phyloP scores from a whole-genome alignment of 352 stramenopile species.

The Globisporangium carolinianum region DNA sequence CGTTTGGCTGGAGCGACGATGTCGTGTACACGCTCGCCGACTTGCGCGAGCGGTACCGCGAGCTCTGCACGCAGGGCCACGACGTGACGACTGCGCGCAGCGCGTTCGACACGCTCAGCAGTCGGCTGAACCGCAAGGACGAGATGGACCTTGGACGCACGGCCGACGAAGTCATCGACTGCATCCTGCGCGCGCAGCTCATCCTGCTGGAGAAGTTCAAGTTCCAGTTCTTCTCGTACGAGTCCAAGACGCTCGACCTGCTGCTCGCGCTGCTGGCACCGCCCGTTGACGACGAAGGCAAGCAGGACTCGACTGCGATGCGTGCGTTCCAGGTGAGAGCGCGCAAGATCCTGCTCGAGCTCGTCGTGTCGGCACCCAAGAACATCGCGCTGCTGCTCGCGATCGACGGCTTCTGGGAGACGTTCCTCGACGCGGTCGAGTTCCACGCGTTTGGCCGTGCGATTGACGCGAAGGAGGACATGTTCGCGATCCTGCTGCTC shows the following conservation, averaged over 20 bases:
- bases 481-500: slow-evolving; percentile 46
- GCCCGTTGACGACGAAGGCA: slow-evolving; percentile 11
- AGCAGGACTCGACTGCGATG: slow-evolving; percentile 15
- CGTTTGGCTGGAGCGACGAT: slow-evolving; percentile 60
- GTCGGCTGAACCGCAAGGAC: slow-evolving; percentile 41
- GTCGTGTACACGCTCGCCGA: slow-evolving; percentile 35
- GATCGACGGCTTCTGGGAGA: slow-evolving; percentile 41
- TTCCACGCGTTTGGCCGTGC: slow-evolving; percentile 31
- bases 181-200: slow-evolving; percentile 58
- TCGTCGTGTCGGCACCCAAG: slow-evolving; percentile 37
- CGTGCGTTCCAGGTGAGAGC: slow-evolving; percentile 13
- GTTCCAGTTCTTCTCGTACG: slow-evolving; percentile 74
- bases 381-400: slow-evolving; percentile 36
- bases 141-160: slow-evolving; percentile 42
- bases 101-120: slow-evolving; percentile 56
- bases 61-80: slow-evolving; percentile 43
- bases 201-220: slow-evolving; percentile 65
- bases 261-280: slow-evolving; percentile 26
- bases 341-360: slow-evolving; percentile 23
- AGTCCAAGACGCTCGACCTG: slow-evolving; percentile 59
- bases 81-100: slow-evolving; percentile 41
- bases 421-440: slow-evolving; percentile 40
- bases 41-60: slow-evolving; percentile 52
- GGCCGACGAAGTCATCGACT: slow-evolving; percentile 63
- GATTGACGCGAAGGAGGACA: slow-evolving; percentile 35